A percentile compares a stretch with the other conserved stretches of the same genome.
Evolutionary conservation across 1,284 basidiomycete species (phyloP).

Genomic region (Malassezia cuniculi): DNA sequence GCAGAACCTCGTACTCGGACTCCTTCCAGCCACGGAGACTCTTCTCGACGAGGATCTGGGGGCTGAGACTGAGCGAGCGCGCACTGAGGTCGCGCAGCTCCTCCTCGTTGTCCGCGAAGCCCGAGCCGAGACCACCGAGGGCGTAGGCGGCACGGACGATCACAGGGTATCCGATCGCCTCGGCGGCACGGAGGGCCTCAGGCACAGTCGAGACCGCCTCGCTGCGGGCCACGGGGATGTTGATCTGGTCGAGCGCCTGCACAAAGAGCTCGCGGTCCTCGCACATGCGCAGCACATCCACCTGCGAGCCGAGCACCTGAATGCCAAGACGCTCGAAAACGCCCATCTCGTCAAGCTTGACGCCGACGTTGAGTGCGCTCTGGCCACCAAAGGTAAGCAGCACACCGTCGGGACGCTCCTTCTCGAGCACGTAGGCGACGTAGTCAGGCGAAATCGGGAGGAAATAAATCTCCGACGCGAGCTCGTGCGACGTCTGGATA

Average conservation of each 20-base stretch:
- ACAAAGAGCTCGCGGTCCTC: slow-evolving; percentile 97
- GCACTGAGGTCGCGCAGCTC: slow-evolving; percentile 89
- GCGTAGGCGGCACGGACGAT: slow-evolving; percentile 97
- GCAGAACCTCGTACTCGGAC: slow-evolving; percentile 96
- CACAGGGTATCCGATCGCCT: slow-evolving; percentile 87
- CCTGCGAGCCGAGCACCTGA: slow-evolving; percentile 78
- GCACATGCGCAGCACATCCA: slow-evolving; percentile 63
- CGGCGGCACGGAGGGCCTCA: slow-evolving; percentile 79
- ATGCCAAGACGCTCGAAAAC: slow-evolving; percentile 86
- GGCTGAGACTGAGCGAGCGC: slow-evolving; percentile 75
- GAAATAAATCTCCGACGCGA: slow-evolving; percentile 95
- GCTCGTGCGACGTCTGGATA: slow-evolving; percentile 61
- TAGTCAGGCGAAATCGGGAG: slow-evolving; percentile 92
- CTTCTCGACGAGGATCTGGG: slow-evolving; percentile 93
- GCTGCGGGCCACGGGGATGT: slow-evolving; percentile 91
- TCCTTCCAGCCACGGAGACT: slow-evolving; percentile 99
- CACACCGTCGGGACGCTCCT: slow-evolving; percentile 93
- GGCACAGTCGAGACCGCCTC: slow-evolving; percentile 93
- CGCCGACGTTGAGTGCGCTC: slow-evolving; percentile 93
- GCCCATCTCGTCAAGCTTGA: slow-evolving; percentile 94
- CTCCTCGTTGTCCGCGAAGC: slow-evolving; percentile 88
- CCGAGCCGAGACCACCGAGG: slow-evolving; percentile 92
- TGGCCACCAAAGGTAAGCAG: slow-evolving; percentile 96
- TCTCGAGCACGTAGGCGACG: slow-evolving; percentile 95
- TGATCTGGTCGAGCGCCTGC: slow-evolving; percentile 91